Evolutionary conservation across 768 basidiomycete genomes (phyloP), one percentile per base, ranked within the genome.

Genomic region (Pleurotus eryngii): DNA sequence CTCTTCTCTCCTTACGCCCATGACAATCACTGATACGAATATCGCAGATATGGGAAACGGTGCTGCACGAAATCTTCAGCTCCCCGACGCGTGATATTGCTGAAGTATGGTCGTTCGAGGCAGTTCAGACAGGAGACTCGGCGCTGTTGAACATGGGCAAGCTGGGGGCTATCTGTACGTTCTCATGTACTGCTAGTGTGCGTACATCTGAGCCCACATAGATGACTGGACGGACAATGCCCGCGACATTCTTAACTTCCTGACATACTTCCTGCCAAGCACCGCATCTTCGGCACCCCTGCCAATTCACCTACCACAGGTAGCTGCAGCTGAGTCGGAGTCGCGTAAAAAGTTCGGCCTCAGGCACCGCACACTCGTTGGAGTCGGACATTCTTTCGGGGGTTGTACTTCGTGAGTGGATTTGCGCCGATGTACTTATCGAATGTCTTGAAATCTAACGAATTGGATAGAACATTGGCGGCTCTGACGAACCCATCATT

Each of bases 111-210:
- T 65, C 82, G 0, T 87, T 90, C 78, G 95, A 97, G 61, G 81
- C 90, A 4, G 79, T 87, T 3, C 87, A 92, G 58, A 92, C 95
- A 59, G 95, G 92, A 1, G 95, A 95, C 59, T 78, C 92, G n/a
- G 87, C 80, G 0, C 68, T 90, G 11, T 54, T 95, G 37, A 98
- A 97, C 59, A 75, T 66, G 0, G 69, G 71, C 0, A 73, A 72
- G 15, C 74, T 88, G 1, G 81, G 84, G 37, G 76, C 76, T 1
- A 73, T 89, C 37, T 86, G 89, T 86, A 68, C 63, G 84, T 73
- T 42, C 8, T 42, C 45, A 46, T 11, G 7, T 27, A 12, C 58
- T 38, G 18, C 40, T 42, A 46, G 24, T 35, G 17, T 37, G 54
- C 42, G 20, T 50, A 7, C 42, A 40, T 27, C 15, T 12, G 14